A percentile compares a stretch with the other conserved stretches of the same genome.
phyloP scores from a whole-genome alignment of 192 early-diverging fungal species.

The Linnemannia exigua region DNA sequence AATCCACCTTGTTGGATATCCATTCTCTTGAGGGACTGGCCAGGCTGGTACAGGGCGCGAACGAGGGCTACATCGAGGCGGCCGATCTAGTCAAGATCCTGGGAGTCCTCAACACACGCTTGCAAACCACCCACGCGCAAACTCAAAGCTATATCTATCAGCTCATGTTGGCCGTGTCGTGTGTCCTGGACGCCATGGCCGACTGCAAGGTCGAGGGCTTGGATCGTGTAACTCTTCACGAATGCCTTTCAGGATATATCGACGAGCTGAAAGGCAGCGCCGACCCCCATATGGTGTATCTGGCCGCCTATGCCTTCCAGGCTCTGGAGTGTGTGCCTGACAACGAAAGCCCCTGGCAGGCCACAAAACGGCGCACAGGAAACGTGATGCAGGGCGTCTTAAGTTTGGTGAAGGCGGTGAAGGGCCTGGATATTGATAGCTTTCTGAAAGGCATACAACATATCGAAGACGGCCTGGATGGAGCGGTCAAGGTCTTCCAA shows the following conservation, averaged over 20 bases:
- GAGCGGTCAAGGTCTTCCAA: conserved; percentile 17
- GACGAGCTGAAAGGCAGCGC: conserved; percentile 11
- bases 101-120: conserved; percentile 6
- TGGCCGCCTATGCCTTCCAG: conserved; percentile 26
- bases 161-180: conserved; percentile 6
- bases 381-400: conserved; percentile 15
- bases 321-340: conserved; percentile 23
- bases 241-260: conserved; percentile 13
- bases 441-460: conserved; percentile 13
- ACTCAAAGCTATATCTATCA: conserved; percentile 17
- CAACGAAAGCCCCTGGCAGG: conserved; percentile 23
- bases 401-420: conserved; percentile 15
- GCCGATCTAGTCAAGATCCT: conserved; percentile 26
- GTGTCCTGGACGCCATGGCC: conserved; percentile 11
- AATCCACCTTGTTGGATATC: conserved; percentile 19
- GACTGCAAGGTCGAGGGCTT: conserved; percentile 12
- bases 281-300: conserved; percentile 16
- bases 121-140: neutral
- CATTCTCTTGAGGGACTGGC: conserved; percentile 21
- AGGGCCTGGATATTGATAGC: conserved; percentile 17
- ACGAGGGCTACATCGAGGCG: conserved; percentile 11
- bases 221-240: conserved; percentile 22
- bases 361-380: conserved; percentile 19
- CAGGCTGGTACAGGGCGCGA: conserved; percentile 12
- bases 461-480: conserved; percentile 23